Conservation (phyloP, 257 asterid species). For the Solanum corneliomulleri region DNA sequence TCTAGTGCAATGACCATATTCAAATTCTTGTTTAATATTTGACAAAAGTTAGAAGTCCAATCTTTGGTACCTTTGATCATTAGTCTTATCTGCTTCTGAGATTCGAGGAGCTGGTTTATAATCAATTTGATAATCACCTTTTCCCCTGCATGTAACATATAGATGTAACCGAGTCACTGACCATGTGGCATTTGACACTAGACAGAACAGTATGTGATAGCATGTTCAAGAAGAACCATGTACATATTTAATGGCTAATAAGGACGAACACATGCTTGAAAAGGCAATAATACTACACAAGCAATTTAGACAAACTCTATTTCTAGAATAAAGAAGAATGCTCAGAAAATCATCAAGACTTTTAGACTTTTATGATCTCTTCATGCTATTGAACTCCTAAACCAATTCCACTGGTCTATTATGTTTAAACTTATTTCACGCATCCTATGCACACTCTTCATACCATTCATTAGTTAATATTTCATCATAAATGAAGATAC, state of each 20-base stretch:
- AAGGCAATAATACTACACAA: background rate
- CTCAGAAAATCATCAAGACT: background rate
- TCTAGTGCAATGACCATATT: background rate
- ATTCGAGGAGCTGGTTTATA: conserved; percentile 69
- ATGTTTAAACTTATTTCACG: background rate
- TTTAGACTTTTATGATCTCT: background rate
- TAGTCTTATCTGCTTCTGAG: conserved; percentile 66
- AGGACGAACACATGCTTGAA: background rate
- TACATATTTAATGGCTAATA: background rate
- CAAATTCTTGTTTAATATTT: background rate
- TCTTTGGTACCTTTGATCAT: conserved; percentile 45
- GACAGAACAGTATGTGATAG: background rate
- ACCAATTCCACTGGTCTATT: background rate
- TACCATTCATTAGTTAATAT: background rate
- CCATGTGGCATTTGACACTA: background rate
- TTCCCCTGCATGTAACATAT: conserved; percentile 43
- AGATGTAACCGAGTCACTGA: background rate
- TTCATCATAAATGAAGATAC: background rate
- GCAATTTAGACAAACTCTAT: background rate
- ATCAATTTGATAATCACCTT: conserved; percentile 75
- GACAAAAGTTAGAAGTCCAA: background rate
- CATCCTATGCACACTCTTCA: background rate
- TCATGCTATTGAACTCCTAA: background rate
- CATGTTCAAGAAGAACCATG: background rate
- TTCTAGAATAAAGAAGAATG: background rate